Evolutionary conservation across 345 rosid species (phyloP), one percentile per base, ranked within the genome.

Genomic region (Mallotus nudiflorus): DNA sequence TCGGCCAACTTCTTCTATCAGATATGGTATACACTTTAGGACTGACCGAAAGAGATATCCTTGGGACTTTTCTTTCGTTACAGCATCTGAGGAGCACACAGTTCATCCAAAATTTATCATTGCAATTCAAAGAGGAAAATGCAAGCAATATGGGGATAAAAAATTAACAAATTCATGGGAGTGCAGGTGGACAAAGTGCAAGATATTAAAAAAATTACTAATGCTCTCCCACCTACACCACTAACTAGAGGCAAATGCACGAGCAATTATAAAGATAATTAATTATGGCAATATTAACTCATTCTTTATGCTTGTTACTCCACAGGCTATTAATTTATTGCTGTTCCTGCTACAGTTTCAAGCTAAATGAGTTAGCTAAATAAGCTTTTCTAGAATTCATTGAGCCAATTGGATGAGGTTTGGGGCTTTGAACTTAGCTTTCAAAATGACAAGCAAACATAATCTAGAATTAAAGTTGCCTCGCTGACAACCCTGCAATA

Each of bases 1-100:
- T 83, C 99, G 89, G 54, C 99, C 93, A 82, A 92, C 99, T 88
- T 92, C 99, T 82, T 92, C 97, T 48, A 92, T 92, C 78, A 95
- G 84, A 73, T 86, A 90, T 28, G 99, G 99, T 82, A 92, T 95
- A 82, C 99, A 95, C 85, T 90, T 92, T 73, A 95, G 86, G 75
- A 92, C 97, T 28, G 97, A 90, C 54, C 91, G 86, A 71, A 95
- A 95, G 72, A 95, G 93, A 78, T 92, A 85, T 65, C 91, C 97
- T 78, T 92, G 97, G 68, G 97, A 89, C 89, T 95, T 95, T 75
- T 95, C 99, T 86, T 92, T 95, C 75, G 87, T 89, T 73, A 89
- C 97, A 78, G 96, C 89, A 89, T 95, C 99, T 90, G 88, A 60
- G 73, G 44, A 70, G 61, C 65, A 81, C 59, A 71, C 6, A 79